Evolutionary conservation across 495 filamentous ascomycete species (phyloP).

Genomic region (Aspergillus kassunensis): DNA sequence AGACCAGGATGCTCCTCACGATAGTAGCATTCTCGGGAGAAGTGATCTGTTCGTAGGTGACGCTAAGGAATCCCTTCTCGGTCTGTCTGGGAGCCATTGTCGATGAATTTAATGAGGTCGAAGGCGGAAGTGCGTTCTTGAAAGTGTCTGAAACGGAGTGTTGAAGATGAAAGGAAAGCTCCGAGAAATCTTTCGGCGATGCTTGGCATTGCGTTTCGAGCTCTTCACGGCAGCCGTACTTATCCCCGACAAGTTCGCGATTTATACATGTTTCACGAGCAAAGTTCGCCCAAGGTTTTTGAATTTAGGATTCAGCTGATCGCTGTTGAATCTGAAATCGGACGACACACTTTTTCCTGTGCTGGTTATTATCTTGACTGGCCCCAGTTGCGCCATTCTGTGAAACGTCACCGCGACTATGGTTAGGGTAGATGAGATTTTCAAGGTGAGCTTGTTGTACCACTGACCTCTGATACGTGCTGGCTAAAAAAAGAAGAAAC

Average conservation of each 20-base stretch:
- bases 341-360: neutral
- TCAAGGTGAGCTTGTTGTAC: conserved; percentile 57
- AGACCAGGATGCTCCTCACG: conserved; percentile 66
- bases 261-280: conserved; percentile 11
- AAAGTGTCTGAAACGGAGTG: conserved; percentile 3
- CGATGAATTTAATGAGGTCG: neutral
- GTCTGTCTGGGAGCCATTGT: conserved; percentile 43
- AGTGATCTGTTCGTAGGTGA: conserved; percentile 59
- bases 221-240: conserved; percentile 33
- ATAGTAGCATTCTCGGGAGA: conserved; percentile 71
- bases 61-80: conserved; percentile 48
- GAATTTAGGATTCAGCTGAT: neutral
- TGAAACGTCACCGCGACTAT: conserved; percentile 42
- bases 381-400: neutral
- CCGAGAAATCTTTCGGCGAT: conserved; percentile 43
- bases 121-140: no score
- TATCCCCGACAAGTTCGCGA: conserved; percentile 27
- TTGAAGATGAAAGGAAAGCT: conserved; percentile 4
- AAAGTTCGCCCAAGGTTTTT: neutral
- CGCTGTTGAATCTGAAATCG: neutral
- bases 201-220: conserved; percentile 42
- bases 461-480: neutral
- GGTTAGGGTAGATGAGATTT: conserved; percentile 77
- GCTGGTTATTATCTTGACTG: neutral
- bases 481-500: conserved; percentile 39